Base-by-base conservation (phyloP, 257 asterid species). In the Buddleja alternifolia region DNA sequence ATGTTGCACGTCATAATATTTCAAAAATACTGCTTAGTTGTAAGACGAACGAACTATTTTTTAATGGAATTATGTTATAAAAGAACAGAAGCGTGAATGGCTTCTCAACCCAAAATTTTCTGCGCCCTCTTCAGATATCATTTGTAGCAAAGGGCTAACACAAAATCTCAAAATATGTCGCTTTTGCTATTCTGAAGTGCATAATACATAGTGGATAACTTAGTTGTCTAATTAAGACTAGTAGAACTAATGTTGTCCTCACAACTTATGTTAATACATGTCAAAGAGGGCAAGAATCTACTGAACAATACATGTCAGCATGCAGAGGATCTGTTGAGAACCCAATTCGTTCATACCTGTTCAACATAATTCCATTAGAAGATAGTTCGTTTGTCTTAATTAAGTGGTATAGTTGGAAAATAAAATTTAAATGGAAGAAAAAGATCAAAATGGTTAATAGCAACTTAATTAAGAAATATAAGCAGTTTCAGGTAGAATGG, bases 31-130 rank as follows among this genome's bases (percentile, higher is more conserved):
- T 71, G 50, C 51, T 71, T 1, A 25, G 77, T 19, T 60, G 19
- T 4, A 60, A 75, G 83, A 66, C 66, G 69, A 79, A 79, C 83
- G 80, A 79, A 75, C 83, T 79, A 75, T 78, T 72, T 78, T 78
- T 78, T 61, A 70, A 74, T 78, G 80, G 80, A 79, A 79, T 75
- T 75, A 61, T 63, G 55, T 73, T 46, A 40, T 3, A 25, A 59
- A 61, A 17, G 56, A 29, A 41, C 23, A 45, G 9, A 59, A 25
- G 46, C 8, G 59, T 10, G 39, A 39, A 19, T 45, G 36, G 57
- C 47, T 54, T 72, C 56, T 24, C 58, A 68, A 34, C 50, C 42
- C 39, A 41, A 60, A 46, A 37, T 60, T 15, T 66, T 65, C 44
- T 59, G 44, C 71, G 39, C n/a, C n/a, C 67, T 68, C 60, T 23